A percentile compares a stretch with the other conserved stretches of the same genome.
Conservation (phyloP, 495 filamentous ascomycete genomes). For the Daldinia caldariorum region DNA sequence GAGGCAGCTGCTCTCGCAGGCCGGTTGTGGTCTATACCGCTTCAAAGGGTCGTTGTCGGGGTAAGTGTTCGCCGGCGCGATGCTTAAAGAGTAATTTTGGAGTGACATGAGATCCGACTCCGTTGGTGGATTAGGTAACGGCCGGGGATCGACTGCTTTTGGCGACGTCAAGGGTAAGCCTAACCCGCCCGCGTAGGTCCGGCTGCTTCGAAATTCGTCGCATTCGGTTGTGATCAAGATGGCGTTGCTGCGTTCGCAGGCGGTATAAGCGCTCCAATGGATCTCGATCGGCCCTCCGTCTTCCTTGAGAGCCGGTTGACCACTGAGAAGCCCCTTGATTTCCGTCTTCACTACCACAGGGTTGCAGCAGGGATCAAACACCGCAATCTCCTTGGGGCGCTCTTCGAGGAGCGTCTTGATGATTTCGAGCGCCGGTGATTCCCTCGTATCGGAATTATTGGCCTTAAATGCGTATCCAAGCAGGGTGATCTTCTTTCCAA, state of each 20-base stretch:
- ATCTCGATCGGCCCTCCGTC: conserved; percentile 52
- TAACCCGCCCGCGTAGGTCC: conserved; percentile 11
- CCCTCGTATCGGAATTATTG: conserved; percentile 79
- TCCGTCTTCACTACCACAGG: conserved; percentile 53
- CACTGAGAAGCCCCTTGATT: conserved; percentile 51
- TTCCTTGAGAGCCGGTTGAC: conserved; percentile 48
- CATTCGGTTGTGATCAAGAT: conserved; percentile 72
- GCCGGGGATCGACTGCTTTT: conserved; percentile 37
- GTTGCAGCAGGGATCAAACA: conserved; percentile 78
- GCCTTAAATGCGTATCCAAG: conserved; percentile 88
- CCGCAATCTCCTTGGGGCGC: conserved; percentile 68
- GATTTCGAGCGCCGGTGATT: conserved; percentile 74
- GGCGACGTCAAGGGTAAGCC: background rate
- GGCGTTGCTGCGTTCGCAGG: conserved; percentile 62
- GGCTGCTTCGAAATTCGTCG: conserved; percentile 65
- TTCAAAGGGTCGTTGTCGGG: conserved; percentile 40
- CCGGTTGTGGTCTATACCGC: conserved; percentile 48
- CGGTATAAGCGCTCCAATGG: conserved; percentile 62
- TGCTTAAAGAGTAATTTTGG: conserved; percentile 44
- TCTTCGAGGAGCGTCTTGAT: conserved; percentile 72
- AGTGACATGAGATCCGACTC: conserved; percentile 52
- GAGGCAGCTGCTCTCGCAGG: conserved; percentile 47
- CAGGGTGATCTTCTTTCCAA: conserved; percentile 75
- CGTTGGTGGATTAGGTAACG: conserved; percentile 35
- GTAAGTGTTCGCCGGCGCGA: background rate